These are phyloP conservation scores for Amanita muscaria DNA, from an alignment of 768 basidiomycete genomes.

Conservation along the genomic window DNA sequence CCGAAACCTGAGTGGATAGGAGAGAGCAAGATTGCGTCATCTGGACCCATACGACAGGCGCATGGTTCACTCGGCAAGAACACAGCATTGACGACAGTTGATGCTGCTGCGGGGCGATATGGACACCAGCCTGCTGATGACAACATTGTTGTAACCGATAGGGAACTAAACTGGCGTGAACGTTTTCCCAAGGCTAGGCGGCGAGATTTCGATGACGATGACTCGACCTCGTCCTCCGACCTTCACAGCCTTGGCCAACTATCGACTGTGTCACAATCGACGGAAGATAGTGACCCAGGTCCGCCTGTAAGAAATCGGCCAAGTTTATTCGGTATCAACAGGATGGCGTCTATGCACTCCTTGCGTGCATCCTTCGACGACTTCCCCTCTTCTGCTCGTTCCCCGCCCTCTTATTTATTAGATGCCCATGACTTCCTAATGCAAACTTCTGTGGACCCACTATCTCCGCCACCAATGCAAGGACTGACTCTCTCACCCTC, in stretches of 20 bases:
- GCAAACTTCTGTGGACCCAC: slow-evolving; percentile 60
- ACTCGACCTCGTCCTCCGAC: slow-evolving; percentile 86
- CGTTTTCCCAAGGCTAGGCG: slow-evolving; percentile 69
- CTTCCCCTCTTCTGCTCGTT: slow-evolving; percentile 62
- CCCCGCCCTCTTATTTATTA: slow-evolving; percentile 71
- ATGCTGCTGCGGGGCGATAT: slow-evolving; percentile 57
- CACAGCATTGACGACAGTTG: slow-evolving; percentile 39
- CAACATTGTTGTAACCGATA: slow-evolving; percentile 16
- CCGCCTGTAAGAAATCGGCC: slow-evolving; percentile 58
- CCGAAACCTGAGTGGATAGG: slow-evolving; percentile 35
- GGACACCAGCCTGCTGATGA: slow-evolving; percentile 22
- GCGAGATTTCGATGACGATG: slow-evolving; percentile 82
- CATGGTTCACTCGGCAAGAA: slow-evolving; percentile 32
- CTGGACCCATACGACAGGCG: slow-evolving; percentile 57
- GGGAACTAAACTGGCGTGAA: slow-evolving; percentile 47
- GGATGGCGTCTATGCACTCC: slow-evolving; percentile 72
- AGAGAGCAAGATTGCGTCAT: slow-evolving; percentile 46
- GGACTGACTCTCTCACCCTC: slow-evolving; percentile 64
- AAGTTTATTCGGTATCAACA: slow-evolving; percentile 55
- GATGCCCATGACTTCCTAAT: slow-evolving; percentile 72
- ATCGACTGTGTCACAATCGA: slow-evolving; percentile 74
- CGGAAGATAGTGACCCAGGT: slow-evolving; percentile 83
- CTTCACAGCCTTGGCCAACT: slow-evolving; percentile 65
- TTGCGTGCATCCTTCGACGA: slow-evolving; percentile 68
- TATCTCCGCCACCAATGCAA: slow-evolving; percentile 74